A percentile compares a stretch with the other conserved stretches of the same genome.
phyloP scores from a whole-genome alignment of 192 early-diverging fungal species.

The Coemansia sp. region DNA sequence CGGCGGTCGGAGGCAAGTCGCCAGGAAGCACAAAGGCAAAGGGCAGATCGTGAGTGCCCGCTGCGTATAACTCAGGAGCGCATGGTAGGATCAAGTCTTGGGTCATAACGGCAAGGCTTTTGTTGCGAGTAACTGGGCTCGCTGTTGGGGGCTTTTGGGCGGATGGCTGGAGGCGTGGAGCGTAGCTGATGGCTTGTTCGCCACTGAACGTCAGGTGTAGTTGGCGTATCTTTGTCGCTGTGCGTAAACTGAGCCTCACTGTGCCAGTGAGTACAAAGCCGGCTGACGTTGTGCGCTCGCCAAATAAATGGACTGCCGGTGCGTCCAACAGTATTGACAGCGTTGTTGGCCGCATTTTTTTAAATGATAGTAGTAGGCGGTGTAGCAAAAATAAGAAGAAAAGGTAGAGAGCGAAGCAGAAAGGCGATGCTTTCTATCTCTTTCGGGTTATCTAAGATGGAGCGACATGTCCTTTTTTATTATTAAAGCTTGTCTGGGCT shows the following conservation, averaged over 20 bases:
- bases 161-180: background rate
- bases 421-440: background rate
- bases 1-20: constrained; percentile 15
- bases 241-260: constrained; percentile 10
- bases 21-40: constrained; percentile 24
- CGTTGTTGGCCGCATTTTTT: constrained; percentile 6
- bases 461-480: background rate
- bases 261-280: constrained; percentile 17
- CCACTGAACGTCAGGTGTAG: constrained; percentile 22
- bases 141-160: background rate
- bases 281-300: constrained; percentile 19
- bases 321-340: constrained; percentile 19
- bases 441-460: constrained; percentile 1
- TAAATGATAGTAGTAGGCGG: background rate
- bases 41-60: constrained; percentile 18
- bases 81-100: background rate
- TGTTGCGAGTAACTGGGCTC: background rate
- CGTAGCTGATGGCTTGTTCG: constrained; percentile 6
- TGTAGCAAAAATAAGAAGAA: background rate
- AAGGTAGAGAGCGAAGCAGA: background rate
- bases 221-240: constrained; percentile 9
- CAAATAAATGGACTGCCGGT: constrained; percentile 21
- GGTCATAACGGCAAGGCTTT: constrained; percentile 10
- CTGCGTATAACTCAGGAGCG: background rate
- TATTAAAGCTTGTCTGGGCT: background rate